Evolutionary conservation across 2,329 filamentous ascomycete genomes (phyloP), one percentile per base, ranked within the genome.

Genomic region (Beauveria medogensis): DNA sequence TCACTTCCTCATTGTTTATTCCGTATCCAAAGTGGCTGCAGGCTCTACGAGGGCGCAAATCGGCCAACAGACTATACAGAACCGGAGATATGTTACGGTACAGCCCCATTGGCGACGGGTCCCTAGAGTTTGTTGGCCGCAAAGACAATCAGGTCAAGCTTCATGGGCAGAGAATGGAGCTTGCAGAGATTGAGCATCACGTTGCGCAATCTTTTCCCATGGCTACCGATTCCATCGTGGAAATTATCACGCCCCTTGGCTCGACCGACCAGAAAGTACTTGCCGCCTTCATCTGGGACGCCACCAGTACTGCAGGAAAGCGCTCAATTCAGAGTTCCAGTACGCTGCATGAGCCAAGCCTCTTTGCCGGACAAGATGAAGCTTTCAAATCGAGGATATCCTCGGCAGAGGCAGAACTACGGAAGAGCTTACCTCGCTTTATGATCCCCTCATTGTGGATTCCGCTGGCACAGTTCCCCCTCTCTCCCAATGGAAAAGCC

Each of bases 161-260:
- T 8, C 60, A 61, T 14, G 66, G 65, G 18, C 65, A 68, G 54
- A 52, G 66, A 12, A 44, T 68, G n/a, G 66, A 68, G 57, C 65
- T 68, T 12, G 65, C 57, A 1, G 66, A 67, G 41, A 64, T 68
- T 20, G 64, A 66, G 28, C 61, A 63, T 51, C 58, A 70, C 68
- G 12, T 74, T 12, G 71, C 70, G 12, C 53, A 3, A 9, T 34
- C 9, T 22, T 55, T 55, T 30, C 53, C 41, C 18, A 7, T 3
- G 5, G 55, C 22, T 10, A 50, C 28, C 16, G 26, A 44, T 28
- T 72, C 73, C 3, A 72, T 81, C 0, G 77, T 80, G 2, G 80
- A 82, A 18, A 22, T 44, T 6, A 57, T 57, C n/a, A 26, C 14
- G 10, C 44, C 54, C 5, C n/a, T 8, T 5, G 54, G 14, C 16